Base-by-base conservation (phyloP, 345 rosid species). In the Gossypium herbaceum region DNA sequence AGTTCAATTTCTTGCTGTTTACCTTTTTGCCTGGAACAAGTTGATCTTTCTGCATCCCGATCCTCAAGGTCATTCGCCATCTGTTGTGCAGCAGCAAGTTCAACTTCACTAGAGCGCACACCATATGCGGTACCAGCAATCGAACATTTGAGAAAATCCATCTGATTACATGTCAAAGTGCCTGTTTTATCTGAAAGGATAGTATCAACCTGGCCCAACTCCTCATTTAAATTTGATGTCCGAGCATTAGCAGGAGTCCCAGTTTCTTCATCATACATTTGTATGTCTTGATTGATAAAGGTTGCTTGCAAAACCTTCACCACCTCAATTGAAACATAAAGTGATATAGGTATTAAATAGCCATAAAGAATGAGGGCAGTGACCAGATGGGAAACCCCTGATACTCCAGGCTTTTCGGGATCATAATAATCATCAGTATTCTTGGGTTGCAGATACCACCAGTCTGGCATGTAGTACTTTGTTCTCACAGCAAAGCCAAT, bases 121-220 rank as follows among this genome's bases (percentile, higher is more conserved):
- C 99, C 98, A 69, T 90, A 94, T 58, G 97, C 79, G 71, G 82
- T 85, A 64, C 98, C 99, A 68, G 95, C 92, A 61, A 96, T 88
- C 3, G 99, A 96, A 81, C 99, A 96, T 84, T 92, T 96, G 68
- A 92, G 82, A 85, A 93, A 96, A 81, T 96, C 98, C 99, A 96
- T 96, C 84, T 96, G 99, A 81, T 93, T 96, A 82, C 99, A 93
- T 52, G 99, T 96, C 87, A 96, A 84, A 13, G 99, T 96, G 74
- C 99, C 99, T 0, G 99, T 96, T 85, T 96, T 96, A 71, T 96
- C 99, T 45, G 99, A 96, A 34, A 96, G 97, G 74, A 96, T 93
- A 0, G 98, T 96, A 76, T 92, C 98, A 29, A 96, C 97, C 82
- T 93, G 98, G 67, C 99, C 99, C 83, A 96, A 84, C 86, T 96